Evolutionary conservation across 495 filamentous ascomycete species (phyloP).

Genomic region (Lepraria neglecta): DNA sequence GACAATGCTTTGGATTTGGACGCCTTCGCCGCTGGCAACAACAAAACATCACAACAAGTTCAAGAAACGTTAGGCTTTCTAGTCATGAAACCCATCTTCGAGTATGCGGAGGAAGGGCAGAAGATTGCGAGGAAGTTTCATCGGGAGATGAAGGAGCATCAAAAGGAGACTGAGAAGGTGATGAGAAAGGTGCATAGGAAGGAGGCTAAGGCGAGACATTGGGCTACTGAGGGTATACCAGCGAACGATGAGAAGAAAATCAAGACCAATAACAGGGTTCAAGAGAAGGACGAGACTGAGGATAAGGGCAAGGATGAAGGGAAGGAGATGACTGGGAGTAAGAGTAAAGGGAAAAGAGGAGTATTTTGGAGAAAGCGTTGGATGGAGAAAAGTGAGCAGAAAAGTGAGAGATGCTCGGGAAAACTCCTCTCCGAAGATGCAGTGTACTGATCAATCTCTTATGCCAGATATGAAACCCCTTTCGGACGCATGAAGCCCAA

Average conservation of each 20-base stretch:
- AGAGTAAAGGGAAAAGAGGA: too few species aligned
- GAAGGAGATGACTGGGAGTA: too few species aligned
- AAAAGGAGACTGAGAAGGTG: background rate
- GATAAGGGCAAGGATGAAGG: too few species aligned
- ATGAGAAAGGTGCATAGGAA: background rate
- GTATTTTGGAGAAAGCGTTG: too few species aligned
- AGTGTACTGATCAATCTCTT: too few species aligned
- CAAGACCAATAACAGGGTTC: background rate
- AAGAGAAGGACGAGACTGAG: background rate
- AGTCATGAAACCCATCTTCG: background rate
- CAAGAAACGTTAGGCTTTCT: background rate
- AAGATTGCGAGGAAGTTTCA: slow-evolving; percentile 7
- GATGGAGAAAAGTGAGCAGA: too few species aligned
- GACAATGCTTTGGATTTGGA: background rate
- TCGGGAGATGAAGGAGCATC: slow-evolving; percentile 6
- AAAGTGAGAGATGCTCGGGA: too few species aligned
- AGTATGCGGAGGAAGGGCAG: background rate
- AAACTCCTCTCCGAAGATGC: too few species aligned
- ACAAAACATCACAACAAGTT: background rate
- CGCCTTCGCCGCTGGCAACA: background rate
- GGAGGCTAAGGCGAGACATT: background rate
- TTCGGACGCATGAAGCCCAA: too few species aligned
- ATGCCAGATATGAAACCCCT: too few species aligned
- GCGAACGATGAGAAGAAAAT: background rate
- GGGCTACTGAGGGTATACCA: background rate